A percentile compares a stretch with the other conserved stretches of the same genome.
Conservation (phyloP, 1,284 basidiomycete species). For the Ustilago lituana region DNA sequence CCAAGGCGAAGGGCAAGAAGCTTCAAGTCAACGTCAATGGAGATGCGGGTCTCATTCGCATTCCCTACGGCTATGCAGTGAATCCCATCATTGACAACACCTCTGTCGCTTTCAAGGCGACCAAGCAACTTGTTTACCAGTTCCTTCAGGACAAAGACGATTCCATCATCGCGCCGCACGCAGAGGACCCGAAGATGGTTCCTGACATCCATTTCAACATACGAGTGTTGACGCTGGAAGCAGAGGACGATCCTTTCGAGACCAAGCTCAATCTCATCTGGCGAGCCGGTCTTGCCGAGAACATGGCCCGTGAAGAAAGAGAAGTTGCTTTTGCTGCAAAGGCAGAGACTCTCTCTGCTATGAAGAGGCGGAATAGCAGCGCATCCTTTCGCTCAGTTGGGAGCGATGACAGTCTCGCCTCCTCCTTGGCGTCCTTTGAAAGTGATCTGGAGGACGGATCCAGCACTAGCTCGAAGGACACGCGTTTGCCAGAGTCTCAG, state of each 20-base stretch:
- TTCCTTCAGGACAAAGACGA: constrained; percentile 65
- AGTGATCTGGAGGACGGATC: constrained; percentile 13
- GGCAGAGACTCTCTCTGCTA: constrained; percentile 69
- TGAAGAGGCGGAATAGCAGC: constrained; percentile 67
- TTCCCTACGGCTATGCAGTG: constrained; percentile 82
- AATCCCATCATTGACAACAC: constrained; percentile 70
- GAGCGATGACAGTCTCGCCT: constrained; percentile 10
- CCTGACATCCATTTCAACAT: constrained; percentile 75
- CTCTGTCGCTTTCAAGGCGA: constrained; percentile 68
- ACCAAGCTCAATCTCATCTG: constrained; percentile 81
- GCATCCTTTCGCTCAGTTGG: constrained; percentile 33
- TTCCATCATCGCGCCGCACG: constrained; percentile 57
- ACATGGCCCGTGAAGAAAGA: constrained; percentile 78
- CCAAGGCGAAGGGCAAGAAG: constrained; percentile 22
- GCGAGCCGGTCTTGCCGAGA: constrained; percentile 80
- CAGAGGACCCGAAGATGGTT: constrained; percentile 63
- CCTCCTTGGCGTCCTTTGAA: constrained; percentile 1
- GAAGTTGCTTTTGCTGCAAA: constrained; percentile 85
- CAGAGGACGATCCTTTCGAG: constrained; percentile 89
- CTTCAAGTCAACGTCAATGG: constrained; percentile 70
- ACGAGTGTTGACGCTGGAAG: constrained; percentile 76
- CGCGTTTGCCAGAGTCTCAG: constrained; percentile 6
- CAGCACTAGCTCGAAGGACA: constrained; percentile 19
- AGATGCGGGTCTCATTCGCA: constrained; percentile 77
- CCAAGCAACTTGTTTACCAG: constrained; percentile 69